Evolutionary conservation across 2,329 filamentous ascomycete species (phyloP).

Genomic region (Epichloe scottii): DNA sequence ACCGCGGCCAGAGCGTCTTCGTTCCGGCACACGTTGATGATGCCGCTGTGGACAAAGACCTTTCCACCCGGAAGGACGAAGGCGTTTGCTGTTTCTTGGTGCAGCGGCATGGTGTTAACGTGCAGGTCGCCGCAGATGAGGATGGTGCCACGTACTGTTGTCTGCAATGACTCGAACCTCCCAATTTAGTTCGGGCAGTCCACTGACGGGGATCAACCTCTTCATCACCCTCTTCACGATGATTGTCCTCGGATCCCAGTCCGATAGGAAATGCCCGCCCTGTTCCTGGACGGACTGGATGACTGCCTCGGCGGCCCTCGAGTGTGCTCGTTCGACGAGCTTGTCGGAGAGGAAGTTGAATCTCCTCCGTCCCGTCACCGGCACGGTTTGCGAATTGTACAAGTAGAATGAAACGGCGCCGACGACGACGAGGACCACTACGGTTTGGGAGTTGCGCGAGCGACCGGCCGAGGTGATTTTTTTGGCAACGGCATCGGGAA

Average conservation of each 20-base stretch:
- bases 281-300: conserved; percentile 40
- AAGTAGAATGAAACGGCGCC: conserved; percentile 48
- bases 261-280: conserved; percentile 42
- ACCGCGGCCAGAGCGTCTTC: conserved; percentile 64
- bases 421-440: conserved; percentile 28
- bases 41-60: conserved; percentile 66
- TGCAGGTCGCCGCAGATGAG: too few species aligned
- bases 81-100: conserved; percentile 50
- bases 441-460: conserved; percentile 19
- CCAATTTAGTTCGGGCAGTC: conserved; percentile 48
- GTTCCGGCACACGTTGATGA: conserved; percentile 52
- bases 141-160: conserved; percentile 22
- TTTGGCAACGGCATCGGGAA: conserved; percentile 14
- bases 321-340: conserved; percentile 35
- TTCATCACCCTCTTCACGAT: conserved; percentile 53
- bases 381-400: conserved; percentile 58
- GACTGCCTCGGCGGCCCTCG: conserved; percentile 23
- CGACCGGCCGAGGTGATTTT: conserved; percentile 16
- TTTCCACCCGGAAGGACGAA: conserved; percentile 71
- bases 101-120: neutral
- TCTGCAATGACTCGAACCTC: conserved; percentile 66
- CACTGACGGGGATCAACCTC: conserved; percentile 54
- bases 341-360: conserved; percentile 55
- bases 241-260: conserved; percentile 42
- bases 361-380: conserved; percentile 55